Evolutionary conservation across 1,284 basidiomycete species (phyloP).

Genomic region (Naganishia cerealis): DNA sequence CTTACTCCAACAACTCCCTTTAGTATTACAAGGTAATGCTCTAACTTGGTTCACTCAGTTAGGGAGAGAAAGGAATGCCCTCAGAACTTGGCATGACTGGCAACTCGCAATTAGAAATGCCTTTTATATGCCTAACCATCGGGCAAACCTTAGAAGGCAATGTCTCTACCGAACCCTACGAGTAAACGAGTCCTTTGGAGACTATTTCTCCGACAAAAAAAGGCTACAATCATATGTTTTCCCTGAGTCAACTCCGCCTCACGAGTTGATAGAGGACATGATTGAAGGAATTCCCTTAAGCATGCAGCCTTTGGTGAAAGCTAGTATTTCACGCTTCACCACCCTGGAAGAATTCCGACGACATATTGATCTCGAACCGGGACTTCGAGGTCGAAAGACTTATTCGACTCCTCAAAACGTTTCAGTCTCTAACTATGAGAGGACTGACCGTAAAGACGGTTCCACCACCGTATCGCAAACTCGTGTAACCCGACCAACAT

Average conservation of each 20-base stretch:
- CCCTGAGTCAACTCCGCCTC: too few relatives aligned
- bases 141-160: conserved; percentile 6
- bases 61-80: not conserved
- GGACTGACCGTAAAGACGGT: conserved; percentile 1
- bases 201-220: conserved; percentile 20
- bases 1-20: conserved; percentile 4
- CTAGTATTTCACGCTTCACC: conserved; percentile 12
- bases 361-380: conserved; percentile 30
- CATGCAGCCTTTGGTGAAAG: conserved; percentile 24
- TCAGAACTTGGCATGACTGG: conserved; percentile 17
- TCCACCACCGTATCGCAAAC: not conserved
- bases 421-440: not conserved
- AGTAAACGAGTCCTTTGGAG: conserved; percentile 1
- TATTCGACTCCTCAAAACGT: too few relatives aligned
- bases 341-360: conserved; percentile 26
- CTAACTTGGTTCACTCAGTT: conserved; percentile 21
- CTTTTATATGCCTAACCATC: conserved; percentile 24
- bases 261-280: too few relatives aligned
- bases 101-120: conserved; percentile 22
- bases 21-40: conserved; percentile 20
- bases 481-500: not conserved
- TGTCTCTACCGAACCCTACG: conserved; percentile 1
- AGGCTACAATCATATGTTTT: too few relatives aligned
- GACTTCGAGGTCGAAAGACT: conserved; percentile 8
- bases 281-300: conserved; percentile 15